Evolutionary conservation across 108 stramenopile genomes (phyloP), one percentile per base, ranked within the genome.

Genomic region (Hondaea fermentalgiana): DNA sequence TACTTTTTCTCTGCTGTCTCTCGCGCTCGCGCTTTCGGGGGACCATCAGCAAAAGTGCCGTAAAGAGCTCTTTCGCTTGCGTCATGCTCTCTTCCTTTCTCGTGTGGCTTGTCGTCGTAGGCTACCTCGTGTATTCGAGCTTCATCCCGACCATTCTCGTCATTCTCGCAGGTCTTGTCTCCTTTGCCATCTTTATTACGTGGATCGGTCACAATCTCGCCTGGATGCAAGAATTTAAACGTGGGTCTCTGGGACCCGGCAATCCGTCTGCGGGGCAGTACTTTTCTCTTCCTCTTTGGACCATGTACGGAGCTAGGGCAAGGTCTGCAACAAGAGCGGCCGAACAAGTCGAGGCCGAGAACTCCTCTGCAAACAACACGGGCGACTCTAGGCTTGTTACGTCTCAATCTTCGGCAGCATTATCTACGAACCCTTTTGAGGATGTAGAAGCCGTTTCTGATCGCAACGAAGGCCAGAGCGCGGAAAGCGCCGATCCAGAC

Each of bases 111-210:
- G 76, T 83, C n/a, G 45, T 83, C 0, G 51, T 83, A 0, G 76
- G 76, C 49, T 83, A 83, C 51, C 76, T 83, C 76, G 76, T 83
- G n/a, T 83, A 83, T 45, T 83, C 76, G 19, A 53, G 19, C 51
- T 83, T 83, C 49, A 83, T 83, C 49, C 76, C 76, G 6, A 83
- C 76, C 76, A 83, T 47, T 53, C n/a, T 53, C 6, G 76, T 83
- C 12, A 45, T 83, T 53, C 49, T 47, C 51, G 3, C 51, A 12
- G 45, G 49, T 12, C 51, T 47, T 0, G 76, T 53, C 6, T 83
- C 76, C 51, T 83, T 83, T 83, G 76, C 76, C 17, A 53, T 83
- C 76, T 69, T 69, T 4, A 23, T 69, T 12, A 69, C 64, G 10
- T 69, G 64, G 64, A 69, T 69, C 42, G 64, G 64, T 8, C 64